Conservation (phyloP, 1,284 basidiomycete genomes). For the Calocybe gambosa region DNA sequence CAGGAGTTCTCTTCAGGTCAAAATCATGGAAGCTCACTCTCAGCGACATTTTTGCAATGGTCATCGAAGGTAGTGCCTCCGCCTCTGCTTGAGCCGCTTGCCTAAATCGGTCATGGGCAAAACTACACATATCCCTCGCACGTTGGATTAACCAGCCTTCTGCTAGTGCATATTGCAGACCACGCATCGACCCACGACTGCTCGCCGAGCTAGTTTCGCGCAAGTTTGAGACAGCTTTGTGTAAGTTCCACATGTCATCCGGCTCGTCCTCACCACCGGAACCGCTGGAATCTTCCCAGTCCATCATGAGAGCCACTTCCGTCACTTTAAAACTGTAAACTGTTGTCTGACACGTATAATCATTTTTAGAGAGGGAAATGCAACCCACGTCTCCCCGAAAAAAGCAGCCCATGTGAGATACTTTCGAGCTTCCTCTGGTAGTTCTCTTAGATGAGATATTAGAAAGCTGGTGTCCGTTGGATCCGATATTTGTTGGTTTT, state of each 20-base stretch:
- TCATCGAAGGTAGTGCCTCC: constrained; percentile 40
- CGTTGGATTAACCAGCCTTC: constrained; percentile 69
- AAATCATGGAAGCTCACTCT: constrained; percentile 32
- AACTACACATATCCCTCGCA: constrained; percentile 68
- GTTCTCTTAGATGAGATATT: constrained; percentile 48
- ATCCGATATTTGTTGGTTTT: constrained; percentile 46
- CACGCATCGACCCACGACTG: constrained; percentile 57
- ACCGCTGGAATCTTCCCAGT: constrained; percentile 56
- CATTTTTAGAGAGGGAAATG: constrained; percentile 6
- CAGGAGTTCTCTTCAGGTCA: constrained; percentile 1
- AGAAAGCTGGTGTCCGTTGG: constrained; percentile 60
- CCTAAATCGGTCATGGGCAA: constrained; percentile 65
- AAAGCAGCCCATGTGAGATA: constrained; percentile 66
- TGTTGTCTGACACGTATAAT: constrained; percentile 2
- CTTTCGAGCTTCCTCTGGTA: constrained; percentile 58
- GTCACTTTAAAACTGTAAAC: constrained; percentile 56
- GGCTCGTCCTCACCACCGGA: constrained; percentile 49
- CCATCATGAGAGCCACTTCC: constrained; percentile 65
- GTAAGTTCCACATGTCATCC: constrained; percentile 46
- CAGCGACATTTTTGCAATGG: constrained; percentile 62
- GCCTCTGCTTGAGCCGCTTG: constrained; percentile 61
- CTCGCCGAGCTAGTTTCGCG: constrained; percentile 32
- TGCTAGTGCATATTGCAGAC: constrained; percentile 55
- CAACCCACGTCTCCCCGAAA: constrained; percentile 57
- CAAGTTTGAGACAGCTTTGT: constrained; percentile 42